Evolutionary conservation across 352 stramenopile genomes (phyloP), one percentile per base, ranked within the genome.

Genomic region (Phytopythium chamaehyphon): DNA sequence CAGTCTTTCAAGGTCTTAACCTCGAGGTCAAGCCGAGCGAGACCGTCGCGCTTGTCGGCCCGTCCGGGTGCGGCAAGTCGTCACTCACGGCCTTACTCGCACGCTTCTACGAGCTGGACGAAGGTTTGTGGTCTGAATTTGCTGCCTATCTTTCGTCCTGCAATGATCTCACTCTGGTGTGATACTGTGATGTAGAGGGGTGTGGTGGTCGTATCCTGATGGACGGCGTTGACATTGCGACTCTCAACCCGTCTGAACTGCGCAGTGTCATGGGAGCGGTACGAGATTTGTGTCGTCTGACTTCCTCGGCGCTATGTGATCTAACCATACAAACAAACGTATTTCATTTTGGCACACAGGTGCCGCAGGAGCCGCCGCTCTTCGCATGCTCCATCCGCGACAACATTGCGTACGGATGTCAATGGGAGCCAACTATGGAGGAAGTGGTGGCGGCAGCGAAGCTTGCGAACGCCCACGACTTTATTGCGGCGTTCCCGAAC

Each of bases 351-450:
- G n/a, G n/a, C n/a, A n/a, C n/a, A n/a, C n/a, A n/a, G 2, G 80
- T 90, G 60, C 73, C 73, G 1, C 81, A 91, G 60, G 76, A 89
- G 24, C 81, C 81, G 14, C 74, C 76, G 35, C 69, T 91, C 11
- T 91, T 91, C 54, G 81, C 76, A 16, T 83, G 75, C 38, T 86
- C 77, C 14, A 87, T 91, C 51, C 68, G 72, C 14, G 73, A 89
- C 38, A 91, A 91, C 55, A 89, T 91, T 57, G 74, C 72, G 5
- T 91, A 91, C 49, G 81, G 81, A 11, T 76, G 77, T 47, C 70
- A 66, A 18, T 55, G 69, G 35, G 66, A 81, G 2, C 65, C 71
- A 24, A 80, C 64, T 10, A 59, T 82, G 46, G 73, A 83, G 3
- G 71, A 86, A 31, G 66, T 91, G 23, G 61, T 86, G 22, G 59